Evolutionary conservation across 2,329 filamentous ascomycete genomes (phyloP), one percentile per base, ranked within the genome.

Genomic region (Beauveria brongniartii): DNA sequence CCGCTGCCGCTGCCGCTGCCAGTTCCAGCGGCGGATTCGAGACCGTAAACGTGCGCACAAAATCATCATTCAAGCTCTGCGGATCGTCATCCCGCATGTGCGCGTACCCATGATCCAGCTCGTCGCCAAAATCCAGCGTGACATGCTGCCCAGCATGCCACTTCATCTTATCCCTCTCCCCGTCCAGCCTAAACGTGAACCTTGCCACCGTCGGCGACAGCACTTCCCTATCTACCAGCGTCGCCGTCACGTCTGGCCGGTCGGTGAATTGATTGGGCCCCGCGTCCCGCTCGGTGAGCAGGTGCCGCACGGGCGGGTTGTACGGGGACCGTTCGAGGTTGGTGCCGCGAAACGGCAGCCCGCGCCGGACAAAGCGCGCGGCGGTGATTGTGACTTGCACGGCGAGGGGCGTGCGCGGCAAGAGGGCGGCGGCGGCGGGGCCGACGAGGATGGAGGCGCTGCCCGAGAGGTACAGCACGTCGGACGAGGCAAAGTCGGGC

Each of bases 41-140:
- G 0, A 96, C 81, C 2, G 91, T 96, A 68, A 96, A 96, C 0
- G 91, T 95, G 30, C 91, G 79, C 5, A 94, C 78, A 64, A 85
- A 92, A 69, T 96, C 91, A 69, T 96, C 91, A 67, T 96, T 96
- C 18, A 96, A 71, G 66, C 85, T 89, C 64, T 81, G 80, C 5
- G 91, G 91, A 65, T 95, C 90, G 61, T 89, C 84, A 64, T 95
- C 87, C 3, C 85, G 79, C 91, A 96, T 96, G 70, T 96, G 92
- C 54, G 81, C 83, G 72, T 91, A 96, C 0, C 91, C 91, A 12
- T 79, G 72, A 64, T 89, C 84, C 1, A 96, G 75, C 67, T 92
- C 86, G 0, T 78, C 71, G 14, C 80, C 77, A 67, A 95, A 92
- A 63, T 89, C 86, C 2, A 96, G 73, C 1, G 89, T 91, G 20